phyloP scores from a whole-genome alignment of 2,329 filamentous ascomycete genomes.

The Aspergillus fischeri region DNA sequence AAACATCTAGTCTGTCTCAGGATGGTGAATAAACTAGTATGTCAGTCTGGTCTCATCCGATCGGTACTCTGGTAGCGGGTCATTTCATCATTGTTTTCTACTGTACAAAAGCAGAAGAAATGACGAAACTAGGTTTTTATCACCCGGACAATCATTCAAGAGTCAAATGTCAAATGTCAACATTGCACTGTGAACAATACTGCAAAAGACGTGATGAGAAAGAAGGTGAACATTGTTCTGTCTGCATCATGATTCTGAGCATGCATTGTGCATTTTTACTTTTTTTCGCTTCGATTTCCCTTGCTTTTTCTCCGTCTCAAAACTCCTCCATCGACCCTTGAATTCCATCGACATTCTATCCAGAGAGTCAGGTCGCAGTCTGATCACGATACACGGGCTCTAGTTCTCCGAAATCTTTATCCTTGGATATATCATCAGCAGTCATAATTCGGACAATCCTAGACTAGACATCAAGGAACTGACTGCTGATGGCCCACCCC shows the following conservation, averaged over 20 bases:
- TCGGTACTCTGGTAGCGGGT: too few relatives aligned
- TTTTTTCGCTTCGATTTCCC: not conserved
- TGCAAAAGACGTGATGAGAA: not conserved
- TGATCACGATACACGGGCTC: not conserved
- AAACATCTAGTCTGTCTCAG: too few relatives aligned
- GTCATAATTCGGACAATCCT: not conserved
- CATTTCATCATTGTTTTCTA: not conserved
- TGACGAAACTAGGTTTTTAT: not conserved
- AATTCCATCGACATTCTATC: not conserved
- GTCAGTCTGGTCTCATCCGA: not conserved
- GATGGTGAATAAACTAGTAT: not conserved
- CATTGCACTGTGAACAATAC: not conserved
- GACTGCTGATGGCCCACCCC: slow-evolving; percentile 23
- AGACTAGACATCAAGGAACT: not conserved
- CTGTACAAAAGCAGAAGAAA: not conserved
- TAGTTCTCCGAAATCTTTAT: not conserved
- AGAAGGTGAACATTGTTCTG: not conserved
- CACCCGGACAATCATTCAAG: too few relatives aligned
- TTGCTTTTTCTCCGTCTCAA: not conserved
- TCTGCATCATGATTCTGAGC: not conserved
- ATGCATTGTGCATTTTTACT: not conserved
- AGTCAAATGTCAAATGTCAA: not conserved
- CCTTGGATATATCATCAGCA: not conserved
- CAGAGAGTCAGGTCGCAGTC: too few relatives aligned
- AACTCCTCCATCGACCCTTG: not conserved